Percentiles rank a stretch among this genome's conserved stretches.
Conservation (phyloP, 176 grass and related monocot species). For the Zoysia pacifica region DNA sequence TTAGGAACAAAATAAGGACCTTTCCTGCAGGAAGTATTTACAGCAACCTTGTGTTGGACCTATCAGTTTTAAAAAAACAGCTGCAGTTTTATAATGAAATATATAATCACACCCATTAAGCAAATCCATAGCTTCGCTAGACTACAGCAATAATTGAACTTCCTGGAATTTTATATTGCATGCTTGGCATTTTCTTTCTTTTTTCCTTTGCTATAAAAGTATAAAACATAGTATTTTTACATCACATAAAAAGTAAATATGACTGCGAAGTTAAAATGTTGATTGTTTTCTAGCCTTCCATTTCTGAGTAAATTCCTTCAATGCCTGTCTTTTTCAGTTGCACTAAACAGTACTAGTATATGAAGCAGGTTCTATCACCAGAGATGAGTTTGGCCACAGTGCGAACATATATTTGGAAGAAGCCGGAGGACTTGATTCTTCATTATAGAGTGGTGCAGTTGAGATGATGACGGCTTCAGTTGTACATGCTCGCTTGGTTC, state of each 20-base stretch:
- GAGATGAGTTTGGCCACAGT: slow-evolving; percentile 96
- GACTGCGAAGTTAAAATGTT: background rate
- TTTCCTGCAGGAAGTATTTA: background rate
- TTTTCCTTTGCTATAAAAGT: background rate
- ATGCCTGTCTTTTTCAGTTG: background rate
- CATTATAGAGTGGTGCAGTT: slow-evolving; percentile 80
- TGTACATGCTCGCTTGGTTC: slow-evolving; percentile 34
- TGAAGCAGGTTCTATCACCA: slow-evolving; percentile 64
- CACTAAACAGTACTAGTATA: slow-evolving; percentile 9
- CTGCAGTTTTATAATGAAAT: too few species aligned
- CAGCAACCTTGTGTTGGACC: background rate
- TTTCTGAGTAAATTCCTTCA: background rate
- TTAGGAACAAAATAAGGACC: background rate
- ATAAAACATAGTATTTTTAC: background rate
- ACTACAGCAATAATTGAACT: background rate
- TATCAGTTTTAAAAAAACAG: background rate
- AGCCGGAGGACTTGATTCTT: slow-evolving; percentile 88
- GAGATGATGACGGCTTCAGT: slow-evolving; percentile 43
- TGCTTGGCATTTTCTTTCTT: background rate
- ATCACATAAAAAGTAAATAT: background rate
- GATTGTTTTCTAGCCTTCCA: slow-evolving; percentile 5
- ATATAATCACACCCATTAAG: too few species aligned
- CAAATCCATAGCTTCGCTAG: background rate
- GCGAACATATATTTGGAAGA: slow-evolving; percentile 92
- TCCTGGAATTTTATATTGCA: background rate